These are phyloP conservation scores for Sphaceloma murrayae DNA, from an alignment of 2,329 filamentous ascomycete genomes.

Conservation along the genomic window DNA sequence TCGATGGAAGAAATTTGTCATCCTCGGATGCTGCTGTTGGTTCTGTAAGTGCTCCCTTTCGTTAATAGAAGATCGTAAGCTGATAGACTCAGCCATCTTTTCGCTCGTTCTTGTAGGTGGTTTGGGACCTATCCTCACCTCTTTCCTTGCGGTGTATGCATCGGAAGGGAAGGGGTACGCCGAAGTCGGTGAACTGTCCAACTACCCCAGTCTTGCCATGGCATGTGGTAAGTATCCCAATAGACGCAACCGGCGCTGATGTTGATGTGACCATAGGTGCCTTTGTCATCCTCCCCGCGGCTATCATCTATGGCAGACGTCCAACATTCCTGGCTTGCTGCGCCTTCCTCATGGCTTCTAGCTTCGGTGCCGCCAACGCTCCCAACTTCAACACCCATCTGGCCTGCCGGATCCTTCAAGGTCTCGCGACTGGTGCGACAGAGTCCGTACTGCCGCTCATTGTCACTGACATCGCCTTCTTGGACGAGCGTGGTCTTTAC, in stretches of 20 bases:
- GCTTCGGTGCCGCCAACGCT: constrained; percentile 30
- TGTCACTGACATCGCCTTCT: constrained; percentile 34
- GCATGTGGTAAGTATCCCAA: constrained; percentile 29
- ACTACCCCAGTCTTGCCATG: constrained; percentile 34
- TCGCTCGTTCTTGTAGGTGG: constrained; percentile 43
- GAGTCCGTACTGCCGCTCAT: constrained; percentile 35
- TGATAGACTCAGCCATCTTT: constrained; percentile 21
- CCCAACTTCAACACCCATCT: constrained; percentile 32
- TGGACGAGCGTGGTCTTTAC: constrained; percentile 32
- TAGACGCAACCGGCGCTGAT: too few relatives aligned
- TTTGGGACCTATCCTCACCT: constrained; percentile 33
- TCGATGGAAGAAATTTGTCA: constrained; percentile 26
- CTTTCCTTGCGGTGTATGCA: constrained; percentile 29
- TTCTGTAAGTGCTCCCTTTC: constrained; percentile 21
- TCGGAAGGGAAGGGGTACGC: constrained; percentile 22
- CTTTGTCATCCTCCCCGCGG: constrained; percentile 34
- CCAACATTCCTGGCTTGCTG: constrained; percentile 28
- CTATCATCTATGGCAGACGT: constrained; percentile 32
- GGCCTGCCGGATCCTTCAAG: constrained; percentile 29
- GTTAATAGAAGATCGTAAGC: constrained; percentile 11
- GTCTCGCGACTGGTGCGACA: constrained; percentile 32
- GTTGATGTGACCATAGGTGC: constrained; percentile 14
- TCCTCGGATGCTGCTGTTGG: constrained; percentile 28
- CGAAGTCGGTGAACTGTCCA: constrained; percentile 30
- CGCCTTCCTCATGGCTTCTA: constrained; percentile 27